Evolutionary conservation across 768 basidiomycete species (phyloP).

Genomic region (Russula ochroleuca): DNA sequence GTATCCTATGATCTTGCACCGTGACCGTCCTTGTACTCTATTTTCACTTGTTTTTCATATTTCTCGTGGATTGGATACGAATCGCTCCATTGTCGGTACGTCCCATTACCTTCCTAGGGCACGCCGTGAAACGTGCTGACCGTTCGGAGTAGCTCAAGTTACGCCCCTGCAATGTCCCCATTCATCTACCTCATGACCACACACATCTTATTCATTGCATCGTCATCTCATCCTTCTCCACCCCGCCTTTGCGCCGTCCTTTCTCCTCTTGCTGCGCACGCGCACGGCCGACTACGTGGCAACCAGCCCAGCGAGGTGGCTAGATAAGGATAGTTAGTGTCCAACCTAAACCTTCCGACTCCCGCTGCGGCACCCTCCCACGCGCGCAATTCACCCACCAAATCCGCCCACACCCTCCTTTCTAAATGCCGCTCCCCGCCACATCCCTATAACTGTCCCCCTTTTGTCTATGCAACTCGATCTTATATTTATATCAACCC

Average conservation of each 20-base stretch:
- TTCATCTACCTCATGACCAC: constrained; percentile 21
- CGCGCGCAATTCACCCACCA: background rate
- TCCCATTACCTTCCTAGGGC: background rate
- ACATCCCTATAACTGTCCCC: constrained; percentile 9
- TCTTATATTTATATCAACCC: constrained; percentile 3
- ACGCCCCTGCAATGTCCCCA: constrained; percentile 25
- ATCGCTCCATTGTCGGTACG: constrained; percentile 20
- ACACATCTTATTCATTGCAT: constrained; percentile 26
- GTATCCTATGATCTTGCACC: constrained; percentile 53
- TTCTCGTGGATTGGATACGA: constrained; percentile 25
- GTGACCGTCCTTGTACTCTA: constrained; percentile 21
- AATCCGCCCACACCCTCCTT: background rate
- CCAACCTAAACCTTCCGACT: background rate
- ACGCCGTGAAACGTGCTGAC: background rate
- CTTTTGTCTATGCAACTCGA: constrained; percentile 13
- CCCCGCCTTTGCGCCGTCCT: background rate
- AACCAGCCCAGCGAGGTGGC: background rate
- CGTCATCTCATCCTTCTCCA: constrained; percentile 1
- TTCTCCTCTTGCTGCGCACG: background rate
- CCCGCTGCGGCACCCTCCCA: background rate
- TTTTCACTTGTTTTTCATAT: constrained; percentile 14
- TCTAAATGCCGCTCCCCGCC: background rate
- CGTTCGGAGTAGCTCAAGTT: constrained; percentile 14
- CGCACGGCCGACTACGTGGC: background rate
- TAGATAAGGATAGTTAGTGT: background rate